phyloP scores from a whole-genome alignment of 2,329 filamentous ascomycete genomes.

The Pezizomycotina sp. region DNA sequence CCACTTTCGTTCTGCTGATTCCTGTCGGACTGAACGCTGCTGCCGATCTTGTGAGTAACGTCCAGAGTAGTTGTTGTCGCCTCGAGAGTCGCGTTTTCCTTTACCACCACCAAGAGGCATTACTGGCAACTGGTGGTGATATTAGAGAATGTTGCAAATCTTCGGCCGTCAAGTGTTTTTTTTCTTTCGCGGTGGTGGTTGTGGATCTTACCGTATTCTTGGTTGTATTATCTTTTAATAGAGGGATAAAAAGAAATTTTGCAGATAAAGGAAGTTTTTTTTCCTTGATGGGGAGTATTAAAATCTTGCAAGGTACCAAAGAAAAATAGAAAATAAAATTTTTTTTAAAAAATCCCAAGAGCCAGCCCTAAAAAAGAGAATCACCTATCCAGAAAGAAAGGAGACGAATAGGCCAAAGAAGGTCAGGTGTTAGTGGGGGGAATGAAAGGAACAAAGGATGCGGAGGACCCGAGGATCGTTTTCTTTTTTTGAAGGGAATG shows the following conservation, averaged over 20 bases:
- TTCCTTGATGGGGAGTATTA: too few relatives aligned
- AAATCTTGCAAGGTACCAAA: too few relatives aligned
- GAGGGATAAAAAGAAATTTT: too few relatives aligned
- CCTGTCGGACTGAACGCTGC: constrained; percentile 7
- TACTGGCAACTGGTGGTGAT: constrained; percentile 1
- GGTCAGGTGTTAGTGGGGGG: too few relatives aligned
- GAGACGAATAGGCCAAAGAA: too few relatives aligned
- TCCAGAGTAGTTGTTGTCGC: constrained; percentile 13
- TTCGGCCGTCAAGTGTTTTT: not conserved
- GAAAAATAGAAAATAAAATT: constrained; percentile 9
- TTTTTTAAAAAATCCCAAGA: too few relatives aligned
- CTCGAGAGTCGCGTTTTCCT: constrained; percentile 15
- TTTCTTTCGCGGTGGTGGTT: not conserved
- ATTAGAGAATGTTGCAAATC: constrained; percentile 1
- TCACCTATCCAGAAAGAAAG: too few relatives aligned
- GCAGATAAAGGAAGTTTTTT: too few relatives aligned
- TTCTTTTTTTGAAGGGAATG: too few relatives aligned
- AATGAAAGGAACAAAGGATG: too few relatives aligned
- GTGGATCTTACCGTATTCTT: constrained; percentile 8
- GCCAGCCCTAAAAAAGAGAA: too few relatives aligned
- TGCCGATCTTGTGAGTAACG: constrained; percentile 12
- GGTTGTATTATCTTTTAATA: constrained; percentile 3
- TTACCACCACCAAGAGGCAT: constrained; percentile 18
- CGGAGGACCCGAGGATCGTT: too few relatives aligned
- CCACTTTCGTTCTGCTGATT: constrained; percentile 12